Evolutionary conservation across 2,329 filamentous ascomycete species (phyloP).

Genomic region (Furcasterigmium furcatum): DNA sequence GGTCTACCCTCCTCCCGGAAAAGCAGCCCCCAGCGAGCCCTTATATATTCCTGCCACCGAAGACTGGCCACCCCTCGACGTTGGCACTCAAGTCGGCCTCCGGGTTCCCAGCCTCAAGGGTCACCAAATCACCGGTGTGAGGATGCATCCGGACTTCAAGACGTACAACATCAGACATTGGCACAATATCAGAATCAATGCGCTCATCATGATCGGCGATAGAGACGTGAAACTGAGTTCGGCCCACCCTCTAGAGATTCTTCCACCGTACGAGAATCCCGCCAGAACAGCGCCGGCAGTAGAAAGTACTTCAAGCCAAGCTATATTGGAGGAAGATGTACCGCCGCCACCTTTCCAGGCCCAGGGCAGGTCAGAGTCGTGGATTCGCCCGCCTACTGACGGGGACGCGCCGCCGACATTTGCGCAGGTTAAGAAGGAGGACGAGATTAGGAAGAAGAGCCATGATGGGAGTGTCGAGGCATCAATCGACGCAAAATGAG

Average conservation of each 20-base stretch:
- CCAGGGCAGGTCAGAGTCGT: not conserved
- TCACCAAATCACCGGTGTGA: not conserved
- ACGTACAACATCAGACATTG: slow-evolving; percentile 1
- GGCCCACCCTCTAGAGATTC: not conserved
- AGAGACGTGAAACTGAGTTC: not conserved
- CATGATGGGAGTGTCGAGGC: too few species aligned
- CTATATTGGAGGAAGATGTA: not conserved
- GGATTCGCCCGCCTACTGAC: not conserved
- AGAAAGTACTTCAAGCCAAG: not conserved
- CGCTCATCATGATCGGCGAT: not conserved
- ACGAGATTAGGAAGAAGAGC: not conserved
- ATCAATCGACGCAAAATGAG: too few species aligned
- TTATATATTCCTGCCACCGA: not conserved
- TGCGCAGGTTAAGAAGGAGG: not conserved
- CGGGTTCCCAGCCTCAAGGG: not conserved
- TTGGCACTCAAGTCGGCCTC: not conserved
- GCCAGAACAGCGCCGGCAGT: not conserved
- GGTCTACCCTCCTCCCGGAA: not conserved
- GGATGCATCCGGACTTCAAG: not conserved
- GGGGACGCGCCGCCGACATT: slow-evolving; percentile 1
- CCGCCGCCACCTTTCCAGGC: not conserved
- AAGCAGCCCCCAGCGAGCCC: not conserved
- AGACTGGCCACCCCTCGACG: not conserved
- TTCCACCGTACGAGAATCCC: not conserved
- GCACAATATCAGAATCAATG: not conserved